Base-by-base conservation (phyloP, 2,329 filamentous ascomycete genomes). In the Alternaria conjuncta region DNA sequence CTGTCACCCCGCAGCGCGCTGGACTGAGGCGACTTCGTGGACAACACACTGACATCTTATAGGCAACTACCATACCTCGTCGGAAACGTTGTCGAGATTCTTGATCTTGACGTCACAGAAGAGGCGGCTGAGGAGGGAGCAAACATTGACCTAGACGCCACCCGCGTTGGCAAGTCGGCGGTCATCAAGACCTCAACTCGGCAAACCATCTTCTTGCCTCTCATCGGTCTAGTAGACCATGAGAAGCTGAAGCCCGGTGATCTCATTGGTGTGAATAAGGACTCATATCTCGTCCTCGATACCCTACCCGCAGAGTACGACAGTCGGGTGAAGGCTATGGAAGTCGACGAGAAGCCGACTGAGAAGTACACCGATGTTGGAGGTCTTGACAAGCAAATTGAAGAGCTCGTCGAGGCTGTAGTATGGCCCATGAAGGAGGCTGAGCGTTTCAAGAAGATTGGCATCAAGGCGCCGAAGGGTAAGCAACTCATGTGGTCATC, bases 381-480 rank as follows among this genome's bases (percentile, higher is more conserved):
- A 83, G 96, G 96, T 55, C 82, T 99, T 75, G 94, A 97, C 83
- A 99, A 99, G 85, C 96, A 99, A 85, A 99, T 99, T 78, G 95
- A 97, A 81, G 96, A 99, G 84, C 87, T 99, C 58, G 94, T 99
- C 9, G 96, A 99, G 84, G 96, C 96, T 60, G 96, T 99, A 54
- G 96, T 99, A 28, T 98, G 95, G 95, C 96, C 96, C 2, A 99
- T 99, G 96, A 98, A 98, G 87, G 95, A 99, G 84, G 94, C 96
- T 2, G 96, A 99, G 74, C 89, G 95, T 20, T 99, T 99, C 86
- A 98, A 97, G 88, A 98, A 97, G 87, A 97, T 99, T 76, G 96
- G 96, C 72, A 99, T 99, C 86, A 99, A 99, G 85, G 95, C 96
- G 44, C 96, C 96, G 13, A 99, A 99, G 84, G 96, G 96, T 97